Evolutionary conservation across 2,329 filamentous ascomycete species (phyloP).

Genomic region (Phoma sp.): DNA sequence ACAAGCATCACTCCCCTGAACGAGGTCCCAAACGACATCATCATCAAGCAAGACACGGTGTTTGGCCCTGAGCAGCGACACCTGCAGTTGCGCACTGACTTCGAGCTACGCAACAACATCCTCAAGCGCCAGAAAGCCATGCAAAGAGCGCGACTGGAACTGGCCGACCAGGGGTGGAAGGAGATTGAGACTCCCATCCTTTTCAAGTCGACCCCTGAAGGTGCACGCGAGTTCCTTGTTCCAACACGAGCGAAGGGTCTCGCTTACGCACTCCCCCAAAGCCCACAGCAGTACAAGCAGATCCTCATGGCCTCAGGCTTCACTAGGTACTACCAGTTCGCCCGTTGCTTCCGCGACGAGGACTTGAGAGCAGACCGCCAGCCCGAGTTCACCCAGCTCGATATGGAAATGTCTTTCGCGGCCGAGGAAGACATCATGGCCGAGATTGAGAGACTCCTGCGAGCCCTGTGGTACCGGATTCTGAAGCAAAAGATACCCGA

Average conservation of each 20-base stretch:
- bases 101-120: slow-evolving; percentile 70
- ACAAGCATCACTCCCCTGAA: slow-evolving; percentile 72
- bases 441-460: slow-evolving; percentile 61
- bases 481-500: slow-evolving; percentile 51
- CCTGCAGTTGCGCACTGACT: slow-evolving; percentile 80
- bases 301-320: slow-evolving; percentile 93
- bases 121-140: slow-evolving; percentile 69
- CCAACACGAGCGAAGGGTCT: slow-evolving; percentile 77
- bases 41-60: slow-evolving; percentile 74
- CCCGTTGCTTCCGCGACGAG: slow-evolving; percentile 93
- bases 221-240: slow-evolving; percentile 91
- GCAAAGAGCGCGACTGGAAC: slow-evolving; percentile 59
- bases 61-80: slow-evolving; percentile 80
- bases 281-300: slow-evolving; percentile 98
- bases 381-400: slow-evolving; percentile 95
- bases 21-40: slow-evolving; percentile 74
- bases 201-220: slow-evolving; percentile 97
- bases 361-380: slow-evolving; percentile 91
- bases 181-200: slow-evolving; percentile 92
- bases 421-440: slow-evolving; percentile 73
- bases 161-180: slow-evolving; percentile 64
- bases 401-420: slow-evolving; percentile 92
- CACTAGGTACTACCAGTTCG: slow-evolving; percentile 85
- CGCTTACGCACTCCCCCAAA: slow-evolving; percentile 92
- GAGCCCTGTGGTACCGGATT: slow-evolving; percentile 60